Conservation (phyloP, 192 early-diverging fungal species). For the Linnemannia schmuckeri region DNA sequence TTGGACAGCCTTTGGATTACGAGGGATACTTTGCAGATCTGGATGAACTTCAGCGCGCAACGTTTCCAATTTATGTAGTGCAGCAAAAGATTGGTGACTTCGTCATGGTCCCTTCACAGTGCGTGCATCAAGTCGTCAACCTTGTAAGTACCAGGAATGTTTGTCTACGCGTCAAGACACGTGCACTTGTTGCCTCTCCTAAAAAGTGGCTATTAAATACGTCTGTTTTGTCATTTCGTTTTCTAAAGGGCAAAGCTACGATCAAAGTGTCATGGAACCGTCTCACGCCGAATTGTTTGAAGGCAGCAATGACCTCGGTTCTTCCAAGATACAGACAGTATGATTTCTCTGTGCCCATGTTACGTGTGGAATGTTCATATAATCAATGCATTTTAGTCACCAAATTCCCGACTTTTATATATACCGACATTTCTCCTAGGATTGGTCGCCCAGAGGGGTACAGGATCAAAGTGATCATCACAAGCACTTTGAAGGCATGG, state of each 20-base stretch:
- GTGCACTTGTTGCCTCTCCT: background rate
- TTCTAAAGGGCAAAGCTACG: slow-evolving; percentile 36
- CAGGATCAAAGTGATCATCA: slow-evolving; percentile 35
- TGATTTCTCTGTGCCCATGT: background rate
- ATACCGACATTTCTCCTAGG: slow-evolving; percentile 2
- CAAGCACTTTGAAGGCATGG: slow-evolving; percentile 22
- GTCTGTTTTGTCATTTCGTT: background rate
- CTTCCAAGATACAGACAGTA: slow-evolving; percentile 50
- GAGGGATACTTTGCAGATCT: slow-evolving; percentile 44
- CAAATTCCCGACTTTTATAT: background rate
- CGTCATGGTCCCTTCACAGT: slow-evolving; percentile 44
- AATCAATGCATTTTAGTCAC: background rate
- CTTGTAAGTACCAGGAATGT: slow-evolving; percentile 17
- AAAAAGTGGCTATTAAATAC: background rate
- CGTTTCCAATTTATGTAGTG: slow-evolving; percentile 44
- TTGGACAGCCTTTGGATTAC: slow-evolving; percentile 38
- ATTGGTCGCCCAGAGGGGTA: slow-evolving; percentile 40
- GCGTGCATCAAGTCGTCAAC: slow-evolving; percentile 51
- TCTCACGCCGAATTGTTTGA: slow-evolving; percentile 35
- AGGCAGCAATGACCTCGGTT: slow-evolving; percentile 29
- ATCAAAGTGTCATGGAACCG: slow-evolving; percentile 56
- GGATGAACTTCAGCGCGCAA: slow-evolving; percentile 28
- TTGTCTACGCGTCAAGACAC: background rate
- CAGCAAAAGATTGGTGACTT: slow-evolving; percentile 49
- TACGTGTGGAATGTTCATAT: background rate